phyloP scores from a whole-genome alignment of 2,329 filamentous ascomycete species.

The Cladosporium oxysporum region DNA sequence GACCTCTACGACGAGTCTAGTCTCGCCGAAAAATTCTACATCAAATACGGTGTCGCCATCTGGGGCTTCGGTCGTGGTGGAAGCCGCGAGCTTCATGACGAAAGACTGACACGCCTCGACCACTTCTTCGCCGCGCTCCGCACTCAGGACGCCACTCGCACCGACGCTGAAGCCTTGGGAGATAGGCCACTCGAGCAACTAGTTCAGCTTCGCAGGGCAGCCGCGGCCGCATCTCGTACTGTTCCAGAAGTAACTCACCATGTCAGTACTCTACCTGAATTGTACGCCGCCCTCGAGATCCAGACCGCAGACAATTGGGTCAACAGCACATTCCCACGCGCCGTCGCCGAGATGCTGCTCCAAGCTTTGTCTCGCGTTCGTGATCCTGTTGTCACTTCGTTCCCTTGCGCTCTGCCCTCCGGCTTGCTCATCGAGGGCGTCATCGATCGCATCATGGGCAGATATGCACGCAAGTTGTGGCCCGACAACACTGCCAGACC shows the following conservation, averaged over 20 bases:
- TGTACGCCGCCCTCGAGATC: neutral
- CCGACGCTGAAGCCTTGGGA: neutral
- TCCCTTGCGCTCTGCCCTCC: neutral
- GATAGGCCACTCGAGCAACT: neutral
- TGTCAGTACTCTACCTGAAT: neutral
- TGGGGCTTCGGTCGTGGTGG: neutral
- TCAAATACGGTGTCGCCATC: neutral
- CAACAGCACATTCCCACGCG: neutral
- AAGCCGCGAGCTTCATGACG: neutral
- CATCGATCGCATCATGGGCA: neutral
- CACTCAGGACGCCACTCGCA: neutral
- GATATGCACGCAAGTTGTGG: neutral
- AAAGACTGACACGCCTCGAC: neutral
- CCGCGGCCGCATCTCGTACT: neutral
- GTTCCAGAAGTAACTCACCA: too few species aligned
- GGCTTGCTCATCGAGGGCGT: neutral
- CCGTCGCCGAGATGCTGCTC: neutral
- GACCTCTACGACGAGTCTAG: neutral
- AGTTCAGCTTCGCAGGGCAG: neutral
- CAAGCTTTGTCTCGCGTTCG: neutral
- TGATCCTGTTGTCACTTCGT: neutral
- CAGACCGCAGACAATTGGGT: neutral
- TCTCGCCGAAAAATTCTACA: neutral
- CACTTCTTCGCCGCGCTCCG: slow-evolving; percentile 1
- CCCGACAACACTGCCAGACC: neutral